A percentile compares a stretch with the other conserved stretches of the same genome.
Conservation (phyloP, 2,329 filamentous ascomycete species). For the Xylariaceae sp. region DNA sequence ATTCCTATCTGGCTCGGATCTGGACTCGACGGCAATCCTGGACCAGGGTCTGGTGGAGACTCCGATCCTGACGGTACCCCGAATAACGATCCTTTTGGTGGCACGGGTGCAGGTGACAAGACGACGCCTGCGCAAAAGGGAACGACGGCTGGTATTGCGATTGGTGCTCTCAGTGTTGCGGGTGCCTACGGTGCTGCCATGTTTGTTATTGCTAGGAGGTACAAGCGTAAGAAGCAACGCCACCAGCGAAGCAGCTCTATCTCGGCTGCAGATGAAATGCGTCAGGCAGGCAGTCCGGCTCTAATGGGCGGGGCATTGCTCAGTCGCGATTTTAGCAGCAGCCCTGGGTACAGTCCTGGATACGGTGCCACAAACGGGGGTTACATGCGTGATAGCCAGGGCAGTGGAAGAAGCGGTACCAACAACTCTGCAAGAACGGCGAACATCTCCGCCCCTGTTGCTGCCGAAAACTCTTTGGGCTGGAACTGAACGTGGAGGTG, state of each 20-base stretch:
- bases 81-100: slow-evolving; percentile 51
- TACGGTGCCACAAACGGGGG: slow-evolving; percentile 57
- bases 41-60: slow-evolving; percentile 47
- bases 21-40: slow-evolving; percentile 49
- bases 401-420: slow-evolving; percentile 67
- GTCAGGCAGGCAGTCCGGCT: slow-evolving; percentile 61
- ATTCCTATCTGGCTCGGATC: slow-evolving; percentile 69
- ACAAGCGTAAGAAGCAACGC: slow-evolving; percentile 82
- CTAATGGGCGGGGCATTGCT: slow-evolving; percentile 75
- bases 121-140: slow-evolving; percentile 65
- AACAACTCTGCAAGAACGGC: slow-evolving; percentile 62
- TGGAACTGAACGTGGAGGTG: slow-evolving; percentile 74
- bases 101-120: slow-evolving; percentile 46
- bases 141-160: slow-evolving; percentile 73
- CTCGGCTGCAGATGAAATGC: slow-evolving; percentile 62
- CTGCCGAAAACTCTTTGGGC: slow-evolving; percentile 91
- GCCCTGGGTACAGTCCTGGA: slow-evolving; percentile 35
- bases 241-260: slow-evolving; percentile 82
- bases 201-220: slow-evolving; percentile 90
- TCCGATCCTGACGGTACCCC: slow-evolving; percentile 46
- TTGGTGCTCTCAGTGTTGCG: slow-evolving; percentile 78
- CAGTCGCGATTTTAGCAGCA: slow-evolving; percentile 59
- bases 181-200: slow-evolving; percentile 92
- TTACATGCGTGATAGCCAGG: slow-evolving; percentile 62
- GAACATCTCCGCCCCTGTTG: slow-evolving; percentile 86